Evolutionary conservation across 768 basidiomycete genomes (phyloP), one percentile per base, ranked within the genome.

Genomic region (Tricholoma sp.): DNA sequence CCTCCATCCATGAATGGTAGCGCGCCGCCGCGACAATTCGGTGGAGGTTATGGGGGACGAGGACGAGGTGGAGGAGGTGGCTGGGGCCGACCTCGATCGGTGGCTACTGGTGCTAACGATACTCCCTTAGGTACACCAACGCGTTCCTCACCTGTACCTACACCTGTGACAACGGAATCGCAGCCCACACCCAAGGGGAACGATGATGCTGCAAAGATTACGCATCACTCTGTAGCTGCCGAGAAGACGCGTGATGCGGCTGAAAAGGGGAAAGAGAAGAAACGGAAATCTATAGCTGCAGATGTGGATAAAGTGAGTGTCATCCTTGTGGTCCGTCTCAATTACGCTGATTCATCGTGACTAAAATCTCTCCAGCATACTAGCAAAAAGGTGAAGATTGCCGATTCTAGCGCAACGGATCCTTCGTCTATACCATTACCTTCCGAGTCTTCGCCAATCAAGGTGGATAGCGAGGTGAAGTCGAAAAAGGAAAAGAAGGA

Each of bases 71-170:
- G 73, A 45, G 69, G 75, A n/a, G 71, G 74, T n/a, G 61, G 69
- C 13, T 71, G 73, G 63, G 64, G 72, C 34, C 60, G 69, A 50
- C 60, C 58, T 13, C 61, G 70, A 34, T 53, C 63, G 57, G 57
- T 57, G 29, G 72, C 68, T 2, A 85, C 85, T 45, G 89, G 89
- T 59, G 81, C 87, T 63, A 92, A 92, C 62, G 79, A 69, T 64
- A 87, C 80, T 32, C 89, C 88, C 39, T 72, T 92, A 54, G 89
- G 89, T 54, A 78, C 83, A 13, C 82, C 86, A 7, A 77, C 64
- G 20, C 72, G 72, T 49, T 69, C 66, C 57, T 74, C 76, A 33
- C 72, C 69, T 45, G 68, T 66, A 13, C 39, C 64, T 24, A 56
- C 62, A 34, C 58, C 70, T 6, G 47, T 59, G 6, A 53, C 64